Percentiles rank a stretch among this genome's conserved stretches.
phyloP scores from a whole-genome alignment of 306 rosid species.

The Calophaca sinica region DNA sequence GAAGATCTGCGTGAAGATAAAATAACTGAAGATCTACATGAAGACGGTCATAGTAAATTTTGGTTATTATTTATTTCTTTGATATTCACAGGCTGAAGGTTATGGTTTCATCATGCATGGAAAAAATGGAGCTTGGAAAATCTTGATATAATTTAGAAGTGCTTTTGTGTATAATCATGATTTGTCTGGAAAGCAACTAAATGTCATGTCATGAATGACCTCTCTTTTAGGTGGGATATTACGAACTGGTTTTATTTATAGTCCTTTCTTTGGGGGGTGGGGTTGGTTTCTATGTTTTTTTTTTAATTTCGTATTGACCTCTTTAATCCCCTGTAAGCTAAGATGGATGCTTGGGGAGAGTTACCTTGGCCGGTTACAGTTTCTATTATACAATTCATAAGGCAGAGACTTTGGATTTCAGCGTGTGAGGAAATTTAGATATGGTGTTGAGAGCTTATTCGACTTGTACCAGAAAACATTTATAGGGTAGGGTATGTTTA shows the following conservation, averaged over 20 bases:
- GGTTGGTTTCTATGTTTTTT: not conserved
- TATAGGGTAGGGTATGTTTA: too few species aligned
- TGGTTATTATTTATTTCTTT: conserved; percentile 44
- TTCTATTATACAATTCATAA: conserved; percentile 6
- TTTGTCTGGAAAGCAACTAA: conserved; percentile 28
- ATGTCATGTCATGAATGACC: conserved; percentile 27
- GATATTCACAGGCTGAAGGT: conserved; percentile 7
- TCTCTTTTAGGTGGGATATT: conserved; percentile 33
- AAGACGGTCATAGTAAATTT: conserved; percentile 27
- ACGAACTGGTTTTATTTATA: conserved; percentile 10
- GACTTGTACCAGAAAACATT: too few species aligned
- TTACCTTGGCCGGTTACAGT: not conserved
- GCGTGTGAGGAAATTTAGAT: conserved; percentile 1
- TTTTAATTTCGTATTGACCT: not conserved
- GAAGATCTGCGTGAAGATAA: conserved; percentile 31
- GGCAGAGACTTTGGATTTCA: not conserved
- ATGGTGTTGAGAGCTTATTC: conserved; percentile 3
- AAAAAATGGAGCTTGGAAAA: too few species aligned
- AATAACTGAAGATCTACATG: conserved; percentile 29
- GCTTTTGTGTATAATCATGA: conserved; percentile 34
- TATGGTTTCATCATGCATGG: conserved; percentile 34
- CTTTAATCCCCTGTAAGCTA: not conserved
- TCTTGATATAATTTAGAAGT: conserved; percentile 3
- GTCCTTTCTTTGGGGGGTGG: not conserved
- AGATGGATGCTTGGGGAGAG: conserved; percentile 12